Percentiles rank a stretch among this genome's conserved stretches.
These are phyloP conservation scores for Vigna radiata DNA, from an alignment of 306 rosid genomes.

Conservation along the genomic window DNA sequence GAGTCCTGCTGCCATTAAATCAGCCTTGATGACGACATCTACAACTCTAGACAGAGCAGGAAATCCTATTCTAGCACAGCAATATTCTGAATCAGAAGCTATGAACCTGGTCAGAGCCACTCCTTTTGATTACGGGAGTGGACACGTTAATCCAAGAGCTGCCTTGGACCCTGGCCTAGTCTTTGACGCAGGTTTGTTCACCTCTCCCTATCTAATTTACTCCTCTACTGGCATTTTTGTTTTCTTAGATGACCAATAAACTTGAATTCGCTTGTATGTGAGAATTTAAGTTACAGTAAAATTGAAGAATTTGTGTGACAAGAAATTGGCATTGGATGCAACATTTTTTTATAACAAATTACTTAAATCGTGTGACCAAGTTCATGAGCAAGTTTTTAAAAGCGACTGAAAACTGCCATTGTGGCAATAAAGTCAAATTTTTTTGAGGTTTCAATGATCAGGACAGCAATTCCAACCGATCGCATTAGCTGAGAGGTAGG, in stretches of 20 bases:
- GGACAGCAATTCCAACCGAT: background rate
- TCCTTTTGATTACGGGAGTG: slow-evolving; percentile 97
- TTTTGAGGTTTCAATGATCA: background rate
- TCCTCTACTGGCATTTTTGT: background rate
- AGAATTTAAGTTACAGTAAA: slow-evolving; percentile 10
- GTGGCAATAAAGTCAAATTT: background rate
- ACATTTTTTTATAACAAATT: background rate
- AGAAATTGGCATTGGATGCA: background rate
- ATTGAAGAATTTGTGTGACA: slow-evolving; percentile 6
- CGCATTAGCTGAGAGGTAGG: background rate
- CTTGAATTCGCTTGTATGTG: background rate
- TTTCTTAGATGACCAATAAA: slow-evolving; percentile 13
- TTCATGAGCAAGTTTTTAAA: background rate
- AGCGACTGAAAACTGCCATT: background rate
- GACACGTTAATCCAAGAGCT: slow-evolving; percentile 90
- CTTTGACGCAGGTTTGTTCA: slow-evolving; percentile 82
- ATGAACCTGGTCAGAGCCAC: slow-evolving; percentile 77
- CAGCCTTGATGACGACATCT: slow-evolving; percentile 95
- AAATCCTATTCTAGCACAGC: slow-evolving; percentile 87
- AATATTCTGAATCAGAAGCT: slow-evolving; percentile 82
- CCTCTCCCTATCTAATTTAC: slow-evolving; percentile 30
- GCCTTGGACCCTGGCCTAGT: slow-evolving; percentile 98
- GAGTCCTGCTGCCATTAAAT: slow-evolving; percentile 99
- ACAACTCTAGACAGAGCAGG: slow-evolving; percentile 85
- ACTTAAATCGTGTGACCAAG: background rate